Conservation (phyloP, 2,329 filamentous ascomycete species). For the Coniochaeta sp. region DNA sequence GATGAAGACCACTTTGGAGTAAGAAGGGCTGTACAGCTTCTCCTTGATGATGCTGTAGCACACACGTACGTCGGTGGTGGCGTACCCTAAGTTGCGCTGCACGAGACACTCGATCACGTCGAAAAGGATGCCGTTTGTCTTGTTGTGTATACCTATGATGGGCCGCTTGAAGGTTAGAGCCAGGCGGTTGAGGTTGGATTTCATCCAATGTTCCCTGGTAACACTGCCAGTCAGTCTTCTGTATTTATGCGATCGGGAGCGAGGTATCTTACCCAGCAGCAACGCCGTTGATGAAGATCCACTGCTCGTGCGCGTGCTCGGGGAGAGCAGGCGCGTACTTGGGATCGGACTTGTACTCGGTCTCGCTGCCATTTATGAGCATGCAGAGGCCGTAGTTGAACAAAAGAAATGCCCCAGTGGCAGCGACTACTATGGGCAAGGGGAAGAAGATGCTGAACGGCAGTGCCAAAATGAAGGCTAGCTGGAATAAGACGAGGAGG, state of each 20-base stretch:
- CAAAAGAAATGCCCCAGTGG: conserved; percentile 34
- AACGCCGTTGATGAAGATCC: conserved; percentile 77
- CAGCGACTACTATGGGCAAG: conserved; percentile 36
- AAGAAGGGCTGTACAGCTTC: conserved; percentile 51
- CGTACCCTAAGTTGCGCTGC: conserved; percentile 67
- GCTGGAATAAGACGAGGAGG: conserved; percentile 52
- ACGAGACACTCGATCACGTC: conserved; percentile 72
- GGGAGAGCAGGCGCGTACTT: conserved; percentile 40
- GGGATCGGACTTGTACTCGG: conserved; percentile 43
- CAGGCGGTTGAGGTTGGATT: conserved; percentile 63
- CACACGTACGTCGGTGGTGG: conserved; percentile 58
- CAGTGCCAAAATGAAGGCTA: conserved; percentile 51
- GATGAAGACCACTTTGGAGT: conserved; percentile 65
- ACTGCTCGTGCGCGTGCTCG: conserved; percentile 57
- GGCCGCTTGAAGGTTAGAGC: conserved; percentile 66
- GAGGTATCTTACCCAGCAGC: conserved; percentile 42
- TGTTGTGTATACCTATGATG: conserved; percentile 68
- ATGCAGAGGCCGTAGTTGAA: conserved; percentile 45
- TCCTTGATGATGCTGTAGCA: conserved; percentile 58
- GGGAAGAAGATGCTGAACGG: conserved; percentile 41
- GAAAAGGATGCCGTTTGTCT: conserved; percentile 64
- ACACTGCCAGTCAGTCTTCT: neutral
- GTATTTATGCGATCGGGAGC: neutral
- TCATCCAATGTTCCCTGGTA: conserved; percentile 56
- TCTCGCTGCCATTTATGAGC: conserved; percentile 43